Base-by-base conservation (phyloP, 441 rosid species). In the Gossypium schwendimanii region DNA sequence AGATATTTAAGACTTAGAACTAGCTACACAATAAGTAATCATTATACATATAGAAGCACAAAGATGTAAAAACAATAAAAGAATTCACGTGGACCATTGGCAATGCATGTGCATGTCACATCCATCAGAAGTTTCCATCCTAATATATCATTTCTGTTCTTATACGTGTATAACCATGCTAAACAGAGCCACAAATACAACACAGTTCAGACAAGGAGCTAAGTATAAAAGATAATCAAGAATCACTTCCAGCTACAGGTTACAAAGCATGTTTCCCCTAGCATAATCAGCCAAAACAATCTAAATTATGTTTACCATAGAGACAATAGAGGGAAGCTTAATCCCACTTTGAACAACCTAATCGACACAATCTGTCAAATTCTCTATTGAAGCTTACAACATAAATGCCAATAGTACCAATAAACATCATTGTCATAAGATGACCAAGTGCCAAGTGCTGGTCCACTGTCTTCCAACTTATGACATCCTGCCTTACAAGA, bases 91-190 rank as follows among this genome's bases (percentile, higher is more conserved):
- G 52, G 24, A 11, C 33, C 45, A 66, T 66, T 65, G 28, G 52
- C 45, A 50, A 17, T 15, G 54, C 14, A 9, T 47, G 33, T 62
- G 33, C 12, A 33, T 70, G 33, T 70, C n/a, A 12, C 15, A 58
- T n/a, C 41, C 55, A 57, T 41, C 53, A 70, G 50, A 55, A 39
- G 41, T 14, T 70, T 21, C 53, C 73, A 55, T 39, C 44, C 41
- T 8, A 26, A 67, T 49, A 24, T n/a, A 8, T 26, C 45, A 67
- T 49, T 26, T 50, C 59, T 9, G 54, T n/a, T 28, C 23, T 15
- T 14, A 65, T 26, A 50, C 15, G 24, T 26, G 63, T 57, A 54
- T 36, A 20, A 69, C 73, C 50, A 69, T 2, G 49, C 62, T 69
- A 28, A 54, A 28, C 31, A 69, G 9, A 28, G 1, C 15, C 33